A percentile compares a stretch with the other conserved stretches of the same genome.
Conservation (phyloP, 805 yeast genomes). For the Yarrowia bubula region DNA sequence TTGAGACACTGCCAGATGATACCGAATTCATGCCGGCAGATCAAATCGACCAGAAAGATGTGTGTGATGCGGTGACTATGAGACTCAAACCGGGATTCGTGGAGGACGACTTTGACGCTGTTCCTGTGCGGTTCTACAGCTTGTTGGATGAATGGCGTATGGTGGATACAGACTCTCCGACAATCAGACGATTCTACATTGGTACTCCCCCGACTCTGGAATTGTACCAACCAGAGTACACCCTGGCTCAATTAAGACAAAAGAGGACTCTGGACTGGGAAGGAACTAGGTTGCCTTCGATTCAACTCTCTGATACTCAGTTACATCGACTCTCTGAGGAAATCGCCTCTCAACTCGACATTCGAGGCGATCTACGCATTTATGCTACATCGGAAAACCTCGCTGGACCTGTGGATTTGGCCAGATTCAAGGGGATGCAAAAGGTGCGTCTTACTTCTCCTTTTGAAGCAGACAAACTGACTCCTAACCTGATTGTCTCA, state of each 20-base stretch:
- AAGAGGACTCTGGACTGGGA: conserved; percentile 15
- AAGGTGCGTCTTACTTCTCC: not conserved
- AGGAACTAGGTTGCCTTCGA: not conserved
- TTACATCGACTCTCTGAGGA: not conserved
- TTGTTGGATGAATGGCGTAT: not conserved
- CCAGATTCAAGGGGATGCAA: not conserved
- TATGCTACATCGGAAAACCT: not conserved
- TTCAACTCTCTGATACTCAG: not conserved
- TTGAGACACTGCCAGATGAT: not conserved
- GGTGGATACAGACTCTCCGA: not conserved
- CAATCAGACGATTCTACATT: not conserved
- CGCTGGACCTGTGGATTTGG: conserved; percentile 3
- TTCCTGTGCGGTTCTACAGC: not conserved
- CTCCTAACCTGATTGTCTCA: not conserved
- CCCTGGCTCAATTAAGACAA: conserved; percentile 3
- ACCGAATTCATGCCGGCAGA: conserved; percentile 5
- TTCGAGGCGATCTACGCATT: not conserved
- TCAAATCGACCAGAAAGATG: conserved; percentile 9
- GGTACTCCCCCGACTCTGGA: conserved; percentile 1
- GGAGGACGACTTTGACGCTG: conserved; percentile 13
- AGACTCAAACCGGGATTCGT: conserved; percentile 6
- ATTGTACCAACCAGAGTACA: conserved; percentile 6
- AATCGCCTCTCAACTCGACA: not conserved
- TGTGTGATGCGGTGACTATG: not conserved
- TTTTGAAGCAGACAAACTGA: not conserved